Base-by-base conservation (phyloP, 371 early-diverging fungal species). In the Mucor saturninus region DNA sequence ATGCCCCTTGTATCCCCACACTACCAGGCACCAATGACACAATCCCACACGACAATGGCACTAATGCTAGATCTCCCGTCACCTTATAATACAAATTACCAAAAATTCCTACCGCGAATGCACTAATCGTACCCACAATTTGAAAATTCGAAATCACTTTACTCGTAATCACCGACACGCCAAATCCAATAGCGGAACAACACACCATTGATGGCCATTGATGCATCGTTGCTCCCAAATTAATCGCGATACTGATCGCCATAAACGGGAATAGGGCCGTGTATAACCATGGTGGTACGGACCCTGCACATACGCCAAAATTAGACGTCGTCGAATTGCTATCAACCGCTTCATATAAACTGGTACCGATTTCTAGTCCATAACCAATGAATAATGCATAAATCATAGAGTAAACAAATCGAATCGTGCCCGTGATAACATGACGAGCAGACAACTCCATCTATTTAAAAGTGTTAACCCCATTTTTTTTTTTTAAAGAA, bases 361-460 rank as follows among this genome's bases (percentile, higher is more conserved):
- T 68, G 45, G 79, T 69, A 2, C 93, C 93, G 31, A 92, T 81
- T 5, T 85, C 79, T 54, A 93, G 75, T 5, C 92, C 94, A 43
- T 89, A 92, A 6, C 90, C 87, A 13, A 91, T 83, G 40, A 91
- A 70, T 42, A 93, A 80, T 1, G 93, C 87, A 6, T 86, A 84
- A 6, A 93, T 73, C n/a, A 94, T 67, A 2, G 92, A 84, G 59
- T 88, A 86, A 28, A 88, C 88, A 13, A 91, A 73, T 8, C 91
- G 83, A 13, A 93, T 84, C 0, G 92, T 90, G 7, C 95, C 95
- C 1, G 91, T 89, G 49, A 90, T 85, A 67, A 92, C 81, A 69
- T 93, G 92, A 8, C 89, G 83, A 10, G 93, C 89, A 2, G 89
- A 82, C 14, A 94, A 73, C 61, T 93, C 94, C 60, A 92, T 89